Evolutionary conservation across 768 basidiomycete genomes (phyloP), one percentile per base, ranked within the genome.

Genomic region (Phylloporus sp.): DNA sequence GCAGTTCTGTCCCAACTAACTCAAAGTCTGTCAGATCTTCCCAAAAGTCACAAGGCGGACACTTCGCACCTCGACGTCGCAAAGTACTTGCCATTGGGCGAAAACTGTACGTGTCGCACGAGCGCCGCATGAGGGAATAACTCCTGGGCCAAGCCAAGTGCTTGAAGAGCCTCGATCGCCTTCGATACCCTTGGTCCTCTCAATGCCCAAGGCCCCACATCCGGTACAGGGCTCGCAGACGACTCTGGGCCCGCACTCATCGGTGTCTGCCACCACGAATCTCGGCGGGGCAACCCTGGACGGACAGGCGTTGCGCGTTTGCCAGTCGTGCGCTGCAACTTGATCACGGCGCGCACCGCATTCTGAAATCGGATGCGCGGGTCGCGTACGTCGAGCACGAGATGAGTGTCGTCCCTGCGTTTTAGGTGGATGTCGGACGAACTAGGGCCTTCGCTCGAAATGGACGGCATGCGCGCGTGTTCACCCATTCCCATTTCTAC

Each of bases 41-140:
- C 17, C 23, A 27, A 27, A 23, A 14, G 17, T 14, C n/a, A 20
- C 18, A 9, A 34, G 18, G 2, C 6, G 10, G 15, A 33, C 6
- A 11, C 13, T 27, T 63, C 64, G 9, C 42, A 76, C 68, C 77
- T 77, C n/a, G 78, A 71, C 4, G 79, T 79, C 14, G 78, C 77
- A 42, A 79, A 55, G 46, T 70, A 77, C 54, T 68, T 71, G n/a
- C 77, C 78, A 42, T 75, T 72, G 5, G 77, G 78, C 15, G 78
- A 79, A 62, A 79, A 79, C 51, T 79, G 72, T 27, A 80, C 48
- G 42, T 79, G 76, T n/a, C 77, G 58, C 28, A 79, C 78, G 22
- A 78, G 69, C 9, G 77, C 78, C 20, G 61, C 59, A 41, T 79
- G 77, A 4, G 69, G 66, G 18, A 56, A 59, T 7, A 75, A 47